Base-by-base conservation (phyloP, 1,139 yeast genomes). In the Candida anutae region DNA sequence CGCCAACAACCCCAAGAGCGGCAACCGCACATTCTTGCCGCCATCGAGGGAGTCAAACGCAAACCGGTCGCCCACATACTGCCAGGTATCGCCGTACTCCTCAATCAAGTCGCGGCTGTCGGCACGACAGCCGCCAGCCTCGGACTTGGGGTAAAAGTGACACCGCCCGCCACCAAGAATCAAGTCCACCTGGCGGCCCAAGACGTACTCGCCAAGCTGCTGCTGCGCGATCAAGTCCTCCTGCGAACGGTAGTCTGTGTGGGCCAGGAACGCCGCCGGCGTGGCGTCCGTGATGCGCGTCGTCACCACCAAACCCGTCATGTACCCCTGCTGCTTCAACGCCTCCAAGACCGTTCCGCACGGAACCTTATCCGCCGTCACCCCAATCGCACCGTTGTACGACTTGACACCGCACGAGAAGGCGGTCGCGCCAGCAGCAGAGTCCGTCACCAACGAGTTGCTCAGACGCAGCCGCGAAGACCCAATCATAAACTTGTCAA, bases 401-500 rank as follows among this genome's bases (percentile, higher is more conserved):
- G 53, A 37, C 32, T 50, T 50, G 28, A 48, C 34, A 2, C 41
- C 55, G 30, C 54, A 48, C 15, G 49, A 40, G 29, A 50, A 50
- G 4, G 55, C 53, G 5, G 54, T 49, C 14, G 55, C 55, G 1
- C 54, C 55, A 4, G 55, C 55, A 2, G 55, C 55, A 4, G 53
- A 48, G 33, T 50, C 55, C 14, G 55, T 50, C 26, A 50, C 44
- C 37, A 48, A 38, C 16, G 48, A 41, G 35, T 33, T 35, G 29
- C 37, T 39, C 24, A 53, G 46, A 9, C 53, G 38, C 5, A 55
- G 49, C 25, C 55, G 34, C 24, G 51, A 45, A 9, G 47, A 39
- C 13, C 55, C 55, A 22, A 49, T 39, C 28, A 50, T 34, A 33
- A 39, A 41, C 26, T 35, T 39, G 36, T 50, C 55, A 26, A 50